Evolutionary conservation across 176 grass and related monocot genomes (phyloP).

Genomic region (Canna indica): DNA sequence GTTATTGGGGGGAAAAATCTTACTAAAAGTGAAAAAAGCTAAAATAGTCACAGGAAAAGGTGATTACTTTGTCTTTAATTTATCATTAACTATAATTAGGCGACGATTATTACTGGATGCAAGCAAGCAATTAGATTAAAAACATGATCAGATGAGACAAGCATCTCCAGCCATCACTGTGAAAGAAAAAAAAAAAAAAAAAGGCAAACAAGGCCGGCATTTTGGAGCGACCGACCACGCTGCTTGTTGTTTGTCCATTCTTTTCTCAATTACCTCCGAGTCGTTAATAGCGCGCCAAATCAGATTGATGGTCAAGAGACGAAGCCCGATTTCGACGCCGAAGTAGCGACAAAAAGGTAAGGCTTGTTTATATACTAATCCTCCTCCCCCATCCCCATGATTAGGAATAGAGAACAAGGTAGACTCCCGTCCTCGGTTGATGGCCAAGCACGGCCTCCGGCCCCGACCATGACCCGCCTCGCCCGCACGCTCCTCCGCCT

Average conservation of each 20-base stretch:
- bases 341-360: background rate
- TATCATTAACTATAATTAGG: no score
- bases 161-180: no score
- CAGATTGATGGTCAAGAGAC: background rate
- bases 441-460: background rate
- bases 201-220: background rate
- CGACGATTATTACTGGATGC: no score
- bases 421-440: background rate
- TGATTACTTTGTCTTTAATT: no score
- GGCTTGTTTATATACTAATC: no score
- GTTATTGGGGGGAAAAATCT: no score
- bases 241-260: background rate
- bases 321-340: background rate
- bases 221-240: background rate
- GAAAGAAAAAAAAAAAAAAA: no score
- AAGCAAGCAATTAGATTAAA: no score
- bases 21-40: no score
- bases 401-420: no score
- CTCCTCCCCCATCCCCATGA: background rate
- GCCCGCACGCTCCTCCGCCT: slow-evolving; percentile 7
- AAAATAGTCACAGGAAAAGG: no score
- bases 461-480: slow-evolving; percentile 3
- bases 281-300: background rate
- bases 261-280: background rate
- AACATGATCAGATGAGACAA: no score